phyloP scores from a whole-genome alignment of 2,329 filamentous ascomycete species.

The Exophiala xenobiotica region DNA sequence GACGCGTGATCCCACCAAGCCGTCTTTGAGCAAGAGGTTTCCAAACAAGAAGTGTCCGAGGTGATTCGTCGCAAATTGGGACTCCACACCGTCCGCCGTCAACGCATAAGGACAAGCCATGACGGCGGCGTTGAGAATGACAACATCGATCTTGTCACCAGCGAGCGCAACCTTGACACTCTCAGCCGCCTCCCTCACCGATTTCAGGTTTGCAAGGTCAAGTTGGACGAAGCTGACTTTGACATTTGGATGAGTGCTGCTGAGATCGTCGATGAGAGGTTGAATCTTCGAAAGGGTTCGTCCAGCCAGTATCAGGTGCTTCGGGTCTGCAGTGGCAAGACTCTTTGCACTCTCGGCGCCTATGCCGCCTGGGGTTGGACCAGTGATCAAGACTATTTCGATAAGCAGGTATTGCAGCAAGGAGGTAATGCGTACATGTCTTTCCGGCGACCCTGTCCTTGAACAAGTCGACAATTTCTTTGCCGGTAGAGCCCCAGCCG shows the following conservation, averaged over 20 bases:
- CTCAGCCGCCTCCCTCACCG: conserved; percentile 30
- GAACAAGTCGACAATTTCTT: conserved; percentile 35
- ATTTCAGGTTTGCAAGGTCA: conserved; percentile 19
- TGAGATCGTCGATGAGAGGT: conserved; percentile 31
- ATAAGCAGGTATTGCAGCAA: background rate
- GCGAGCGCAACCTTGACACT: conserved; percentile 35
- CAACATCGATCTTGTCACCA: conserved; percentile 38
- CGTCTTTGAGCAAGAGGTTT: conserved; percentile 39
- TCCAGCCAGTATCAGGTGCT: conserved; percentile 33
- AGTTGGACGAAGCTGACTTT: conserved; percentile 24
- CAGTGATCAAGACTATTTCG: conserved; percentile 33
- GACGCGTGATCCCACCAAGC: conserved; percentile 25
- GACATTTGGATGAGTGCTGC: conserved; percentile 9
- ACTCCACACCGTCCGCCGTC: conserved; percentile 39
- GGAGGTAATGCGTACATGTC: conserved; percentile 31
- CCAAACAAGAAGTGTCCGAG: conserved; percentile 43
- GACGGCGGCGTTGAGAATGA: conserved; percentile 48
- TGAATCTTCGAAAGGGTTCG: conserved; percentile 30
- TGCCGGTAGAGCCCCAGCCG: conserved; percentile 32
- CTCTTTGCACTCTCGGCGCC: conserved; percentile 33
- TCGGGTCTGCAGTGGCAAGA: conserved; percentile 33
- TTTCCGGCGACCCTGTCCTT: conserved; percentile 33
- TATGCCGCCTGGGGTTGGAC: conserved; percentile 30
- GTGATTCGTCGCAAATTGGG: conserved; percentile 42
- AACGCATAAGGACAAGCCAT: conserved; percentile 36